Base-by-base conservation (phyloP, 2,329 filamentous ascomycete genomes). In the Pseudomassariella vexata region DNA sequence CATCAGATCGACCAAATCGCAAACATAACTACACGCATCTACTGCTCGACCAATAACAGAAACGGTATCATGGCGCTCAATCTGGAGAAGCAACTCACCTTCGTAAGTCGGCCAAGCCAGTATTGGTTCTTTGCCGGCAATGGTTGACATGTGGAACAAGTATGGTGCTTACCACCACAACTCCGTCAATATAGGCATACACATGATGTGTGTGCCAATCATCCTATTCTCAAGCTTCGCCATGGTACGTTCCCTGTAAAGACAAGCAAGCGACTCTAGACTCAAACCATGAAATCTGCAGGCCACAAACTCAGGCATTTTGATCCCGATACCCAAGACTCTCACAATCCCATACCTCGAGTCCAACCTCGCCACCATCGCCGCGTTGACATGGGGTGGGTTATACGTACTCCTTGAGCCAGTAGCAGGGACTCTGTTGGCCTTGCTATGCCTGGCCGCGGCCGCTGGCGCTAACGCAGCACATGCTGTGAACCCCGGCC, bases 341-440 rank as follows among this genome's bases (percentile, higher is more conserved):
- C 71, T 85, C 19, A 82, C 77, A 19, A 65, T 77, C 12, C 79
- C 82, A 18, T 78, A 84, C 49, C 73, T 81, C 39, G 68, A 73
- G 11, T 73, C 79, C 36, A 89, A 78, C 44, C 63, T 78, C 25
- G 76, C 75, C 41, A 86, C 76, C 9, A 73, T 84, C 34, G 63
- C 65, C 26, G 76, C 79, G 20, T 70, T 77, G 32, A 51, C 80
- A 18, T 95, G 92, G 61, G 74, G 82, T 22, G 73, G 73, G 2
- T 74, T 95, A 34, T 98, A 96, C 55, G 71, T 96, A 28, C 74
- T 98, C 15, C 81, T 98, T 51, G 92, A 98, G 55, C 92, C 92
- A 1, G 87, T 96, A 1, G 92, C 92, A 9, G 92, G 92, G 30
- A 79, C 77, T 9, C 64, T 85, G 18, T 66, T 95, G 24, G 79